These are phyloP conservation scores for Naganishia vishniacii DNA, from an alignment of 768 basidiomycete species.

Conservation along the genomic window DNA sequence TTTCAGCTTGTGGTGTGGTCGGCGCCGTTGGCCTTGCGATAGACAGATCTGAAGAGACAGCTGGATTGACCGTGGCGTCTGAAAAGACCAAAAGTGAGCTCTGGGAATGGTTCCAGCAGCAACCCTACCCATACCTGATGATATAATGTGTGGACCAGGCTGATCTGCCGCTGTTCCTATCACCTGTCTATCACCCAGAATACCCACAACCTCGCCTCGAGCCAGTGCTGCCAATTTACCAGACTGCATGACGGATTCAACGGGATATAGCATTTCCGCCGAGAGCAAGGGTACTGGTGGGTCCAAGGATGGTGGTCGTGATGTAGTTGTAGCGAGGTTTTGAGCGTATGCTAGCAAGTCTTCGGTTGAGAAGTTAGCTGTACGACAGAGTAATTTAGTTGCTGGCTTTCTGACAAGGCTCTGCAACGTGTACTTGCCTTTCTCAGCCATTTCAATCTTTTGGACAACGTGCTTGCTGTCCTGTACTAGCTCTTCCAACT, in stretches of 20 bases:
- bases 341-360: constrained; percentile 16
- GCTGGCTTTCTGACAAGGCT: no score
- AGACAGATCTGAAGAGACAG: no score
- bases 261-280: constrained; percentile 13
- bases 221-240: constrained; percentile 18
- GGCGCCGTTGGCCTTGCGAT: neutral
- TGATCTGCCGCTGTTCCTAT: constrained; percentile 8
- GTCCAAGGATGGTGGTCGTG: constrained; percentile 8
- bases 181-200: constrained; percentile 13
- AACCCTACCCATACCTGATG: neutral
- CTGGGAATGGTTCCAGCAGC: no score
- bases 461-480: constrained; percentile 66
- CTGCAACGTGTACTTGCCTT: constrained; percentile 2
- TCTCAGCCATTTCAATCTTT: constrained; percentile 29
- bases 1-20: neutral
- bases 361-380: constrained; percentile 18
- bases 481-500: constrained; percentile 24
- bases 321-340: constrained; percentile 20
- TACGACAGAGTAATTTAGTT: neutral
- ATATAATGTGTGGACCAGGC: neutral
- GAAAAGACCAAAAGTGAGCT: no score
- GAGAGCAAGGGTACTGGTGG: constrained; percentile 1
- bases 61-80: no score
- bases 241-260: constrained; percentile 20
- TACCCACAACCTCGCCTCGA: constrained; percentile 16